phyloP scores from a whole-genome alignment of 345 rosid species.

The Lagerstroemia speciosa region DNA sequence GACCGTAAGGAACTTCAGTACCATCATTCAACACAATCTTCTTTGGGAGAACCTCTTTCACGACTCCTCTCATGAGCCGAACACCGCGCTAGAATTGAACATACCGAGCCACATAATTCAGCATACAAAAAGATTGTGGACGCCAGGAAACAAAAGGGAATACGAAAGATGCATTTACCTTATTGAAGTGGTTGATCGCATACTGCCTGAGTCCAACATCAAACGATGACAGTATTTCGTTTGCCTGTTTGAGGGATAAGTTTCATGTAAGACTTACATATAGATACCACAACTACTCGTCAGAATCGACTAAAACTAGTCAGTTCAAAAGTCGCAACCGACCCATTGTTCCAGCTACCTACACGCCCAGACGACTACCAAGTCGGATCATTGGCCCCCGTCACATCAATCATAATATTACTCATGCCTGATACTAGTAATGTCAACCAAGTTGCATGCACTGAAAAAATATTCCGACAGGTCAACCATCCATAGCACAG shows the following conservation, averaged over 20 bases:
- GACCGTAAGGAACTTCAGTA: slow-evolving; percentile 66
- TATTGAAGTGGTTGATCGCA: slow-evolving; percentile 56
- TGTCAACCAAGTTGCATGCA: too few relatives aligned
- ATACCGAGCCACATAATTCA: slow-evolving; percentile 2
- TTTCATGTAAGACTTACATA: not conserved
- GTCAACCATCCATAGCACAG: too few relatives aligned
- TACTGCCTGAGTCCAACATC: slow-evolving; percentile 57
- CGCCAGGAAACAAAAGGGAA: not conserved
- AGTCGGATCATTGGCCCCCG: too few relatives aligned
- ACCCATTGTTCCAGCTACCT: too few relatives aligned
- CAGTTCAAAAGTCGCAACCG: too few relatives aligned
- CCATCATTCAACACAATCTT: slow-evolving; percentile 50
- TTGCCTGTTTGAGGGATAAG: slow-evolving; percentile 44
- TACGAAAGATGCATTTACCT: slow-evolving; percentile 26
- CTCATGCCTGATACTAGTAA: too few relatives aligned
- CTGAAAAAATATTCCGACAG: too few relatives aligned
- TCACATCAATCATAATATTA: too few relatives aligned
- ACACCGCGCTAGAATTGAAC: slow-evolving; percentile 36
- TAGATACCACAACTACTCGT: too few relatives aligned
- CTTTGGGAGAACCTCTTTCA: slow-evolving; percentile 46
- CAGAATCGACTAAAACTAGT: too few relatives aligned
- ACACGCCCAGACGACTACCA: too few relatives aligned
- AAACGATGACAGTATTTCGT: slow-evolving; percentile 70
- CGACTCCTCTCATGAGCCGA: slow-evolving; percentile 39
- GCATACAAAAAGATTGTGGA: not conserved